Evolutionary conservation across 2,329 filamentous ascomycete species (phyloP).

Genomic region (Aspergillus phoenicis): DNA sequence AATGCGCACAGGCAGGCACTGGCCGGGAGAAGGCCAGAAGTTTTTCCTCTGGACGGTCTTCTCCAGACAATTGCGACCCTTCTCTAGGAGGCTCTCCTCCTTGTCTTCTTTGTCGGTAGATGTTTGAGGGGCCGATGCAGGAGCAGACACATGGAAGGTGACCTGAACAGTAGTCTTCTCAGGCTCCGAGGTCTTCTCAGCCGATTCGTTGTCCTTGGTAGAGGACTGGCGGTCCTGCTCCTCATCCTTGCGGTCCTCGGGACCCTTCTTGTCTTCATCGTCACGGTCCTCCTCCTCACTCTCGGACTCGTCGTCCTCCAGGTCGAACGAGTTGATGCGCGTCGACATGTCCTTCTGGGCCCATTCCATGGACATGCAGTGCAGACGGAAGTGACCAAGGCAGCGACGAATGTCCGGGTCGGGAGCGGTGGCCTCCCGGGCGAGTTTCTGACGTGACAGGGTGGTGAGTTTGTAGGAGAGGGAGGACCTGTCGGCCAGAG

Average conservation of each 20-base stretch:
- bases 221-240: not conserved
- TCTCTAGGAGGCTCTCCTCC: constrained; percentile 28
- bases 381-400: constrained; percentile 38
- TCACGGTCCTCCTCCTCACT: constrained; percentile 18
- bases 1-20: constrained; percentile 28
- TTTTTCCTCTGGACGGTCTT: constrained; percentile 28
- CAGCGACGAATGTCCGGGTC: constrained; percentile 40
- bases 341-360: constrained; percentile 40
- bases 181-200: constrained; percentile 7
- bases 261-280: constrained; percentile 17
- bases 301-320: constrained; percentile 38
- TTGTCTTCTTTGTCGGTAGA: constrained; percentile 14
- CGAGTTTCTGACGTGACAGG: constrained; percentile 39
- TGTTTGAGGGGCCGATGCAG: not conserved
- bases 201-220: not conserved
- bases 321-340: constrained; percentile 40
- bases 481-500: constrained; percentile 38
- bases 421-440: constrained; percentile 38
- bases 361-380: constrained; percentile 37
- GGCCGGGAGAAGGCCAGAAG: constrained; percentile 29
- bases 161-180: constrained; percentile 18
- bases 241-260: constrained; percentile 8
- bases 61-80: constrained; percentile 33
- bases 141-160: constrained; percentile 21
- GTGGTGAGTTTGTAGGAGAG: constrained; percentile 40